Conservation (phyloP, 306 rosid genomes). For the Macrotyloma uniflorum region DNA sequence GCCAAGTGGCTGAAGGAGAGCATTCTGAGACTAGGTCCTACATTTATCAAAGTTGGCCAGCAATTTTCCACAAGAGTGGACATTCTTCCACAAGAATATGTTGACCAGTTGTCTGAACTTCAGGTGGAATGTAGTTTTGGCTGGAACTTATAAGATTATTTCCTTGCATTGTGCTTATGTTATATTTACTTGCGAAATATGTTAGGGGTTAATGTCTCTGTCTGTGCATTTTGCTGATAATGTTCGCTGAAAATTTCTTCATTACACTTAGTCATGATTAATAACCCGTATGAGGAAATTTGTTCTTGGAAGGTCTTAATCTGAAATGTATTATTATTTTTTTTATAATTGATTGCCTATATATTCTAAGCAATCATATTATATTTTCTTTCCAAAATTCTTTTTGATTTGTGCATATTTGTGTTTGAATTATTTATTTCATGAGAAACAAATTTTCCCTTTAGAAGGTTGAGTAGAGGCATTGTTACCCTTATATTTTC, state of each 20-base stretch:
- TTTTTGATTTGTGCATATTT: background rate
- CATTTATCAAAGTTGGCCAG: slow-evolving; percentile 98
- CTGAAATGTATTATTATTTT: background rate
- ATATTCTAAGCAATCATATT: slow-evolving; percentile 17
- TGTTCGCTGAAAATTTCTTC: background rate
- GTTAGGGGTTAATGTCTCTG: background rate
- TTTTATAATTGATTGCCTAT: slow-evolving; percentile 21
- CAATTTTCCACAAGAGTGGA: slow-evolving; percentile 99
- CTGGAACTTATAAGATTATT: slow-evolving; percentile 31
- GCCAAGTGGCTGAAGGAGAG: slow-evolving; percentile 99
- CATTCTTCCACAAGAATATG: slow-evolving; percentile 96
- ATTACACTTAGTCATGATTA: background rate
- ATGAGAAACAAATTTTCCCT: background rate
- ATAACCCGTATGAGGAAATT: background rate
- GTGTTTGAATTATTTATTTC: slow-evolving; percentile 4
- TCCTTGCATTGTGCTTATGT: slow-evolving; percentile 21
- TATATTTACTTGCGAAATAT: slow-evolving; percentile 11
- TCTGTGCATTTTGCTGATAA: background rate
- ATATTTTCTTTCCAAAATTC: background rate
- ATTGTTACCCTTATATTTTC: slow-evolving; percentile 10
- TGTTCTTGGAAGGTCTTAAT: background rate
- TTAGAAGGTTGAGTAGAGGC: background rate
- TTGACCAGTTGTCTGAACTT: slow-evolving; percentile 96
- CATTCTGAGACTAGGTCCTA: slow-evolving; percentile 95
- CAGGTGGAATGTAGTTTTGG: slow-evolving; percentile 63